These are phyloP conservation scores for Vitis hybrid DNA, from an alignment of 177 flowering plant genomes.

Conservation along the genomic window DNA sequence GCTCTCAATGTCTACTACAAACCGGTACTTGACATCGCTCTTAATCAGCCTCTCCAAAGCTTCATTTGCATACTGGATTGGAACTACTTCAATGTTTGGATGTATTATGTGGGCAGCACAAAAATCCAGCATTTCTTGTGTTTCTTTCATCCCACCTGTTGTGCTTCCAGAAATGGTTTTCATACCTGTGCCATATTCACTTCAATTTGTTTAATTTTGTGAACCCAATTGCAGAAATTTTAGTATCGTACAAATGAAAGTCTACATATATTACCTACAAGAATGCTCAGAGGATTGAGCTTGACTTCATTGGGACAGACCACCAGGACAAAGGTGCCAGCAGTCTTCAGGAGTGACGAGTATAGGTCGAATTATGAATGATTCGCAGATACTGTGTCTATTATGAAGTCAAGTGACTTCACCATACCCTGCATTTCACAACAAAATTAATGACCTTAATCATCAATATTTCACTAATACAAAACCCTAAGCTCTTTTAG, in stretches of 20 bases:
- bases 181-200: background rate
- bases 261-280: background rate
- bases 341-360: conserved; percentile 8
- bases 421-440: conserved; percentile 38
- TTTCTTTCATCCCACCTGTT: background rate
- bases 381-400: background rate
- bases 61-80: conserved; percentile 7
- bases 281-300: background rate
- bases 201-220: no score
- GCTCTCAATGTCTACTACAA: background rate
- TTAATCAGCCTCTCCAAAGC: conserved; percentile 4
- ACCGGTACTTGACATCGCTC: conserved; percentile 2
- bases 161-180: background rate
- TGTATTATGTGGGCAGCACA: background rate
- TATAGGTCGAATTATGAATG: background rate
- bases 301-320: conserved; percentile 31
- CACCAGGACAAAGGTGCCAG: background rate
- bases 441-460: background rate
- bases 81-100: conserved; percentile 1
- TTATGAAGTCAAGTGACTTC: conserved; percentile 3
- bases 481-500: background rate
- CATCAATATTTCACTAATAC: background rate
- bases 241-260: no score
- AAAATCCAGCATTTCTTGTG: background rate
- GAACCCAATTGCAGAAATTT: no score